phyloP scores from a whole-genome alignment of 192 early-diverging fungal genomes.

The Linnemannia zychae region DNA sequence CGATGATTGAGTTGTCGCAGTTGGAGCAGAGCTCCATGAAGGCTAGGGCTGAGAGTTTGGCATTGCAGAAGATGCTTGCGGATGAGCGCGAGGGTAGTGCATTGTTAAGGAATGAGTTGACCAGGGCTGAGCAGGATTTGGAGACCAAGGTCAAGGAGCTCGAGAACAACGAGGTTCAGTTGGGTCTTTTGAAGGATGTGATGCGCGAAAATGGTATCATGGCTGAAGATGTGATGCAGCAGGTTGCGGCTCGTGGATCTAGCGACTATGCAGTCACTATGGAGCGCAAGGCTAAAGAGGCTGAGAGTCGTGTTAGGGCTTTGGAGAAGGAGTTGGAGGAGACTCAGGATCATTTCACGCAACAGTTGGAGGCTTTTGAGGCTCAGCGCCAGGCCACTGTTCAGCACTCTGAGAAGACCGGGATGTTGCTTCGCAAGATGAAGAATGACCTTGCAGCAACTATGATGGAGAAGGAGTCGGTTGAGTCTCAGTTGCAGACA shows the following conservation, averaged over 20 bases:
- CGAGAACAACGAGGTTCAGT: constrained; percentile 67
- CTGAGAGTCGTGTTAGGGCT: constrained; percentile 22
- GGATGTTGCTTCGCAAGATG: constrained; percentile 30
- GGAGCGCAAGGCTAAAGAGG: constrained; percentile 33
- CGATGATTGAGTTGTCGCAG: constrained; percentile 59
- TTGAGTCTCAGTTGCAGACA: constrained; percentile 8
- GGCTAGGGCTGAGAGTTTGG: constrained; percentile 57
- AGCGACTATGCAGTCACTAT: constrained; percentile 33
- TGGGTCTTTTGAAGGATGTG: constrained; percentile 65
- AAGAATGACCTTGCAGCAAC: constrained; percentile 42
- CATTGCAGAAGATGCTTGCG: constrained; percentile 55
- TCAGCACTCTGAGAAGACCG: constrained; percentile 50
- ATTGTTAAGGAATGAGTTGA: constrained; percentile 43
- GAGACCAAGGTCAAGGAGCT: constrained; percentile 58
- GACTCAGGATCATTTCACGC: constrained; percentile 22
- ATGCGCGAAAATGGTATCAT: constrained; percentile 63
- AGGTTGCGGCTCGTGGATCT: constrained; percentile 26
- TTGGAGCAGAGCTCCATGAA: constrained; percentile 64
- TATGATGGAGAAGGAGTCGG: constrained; percentile 32
- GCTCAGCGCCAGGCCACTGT: constrained; percentile 38
- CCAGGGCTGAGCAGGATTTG: constrained; percentile 54
- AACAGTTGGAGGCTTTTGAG: constrained; percentile 37
- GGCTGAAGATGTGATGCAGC: constrained; percentile 51
- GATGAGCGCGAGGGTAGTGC: constrained; percentile 48
- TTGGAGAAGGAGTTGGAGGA: constrained; percentile 45